Base-by-base conservation (phyloP, 2,329 filamentous ascomycete genomes). In the Coniochaeta prunicola region DNA sequence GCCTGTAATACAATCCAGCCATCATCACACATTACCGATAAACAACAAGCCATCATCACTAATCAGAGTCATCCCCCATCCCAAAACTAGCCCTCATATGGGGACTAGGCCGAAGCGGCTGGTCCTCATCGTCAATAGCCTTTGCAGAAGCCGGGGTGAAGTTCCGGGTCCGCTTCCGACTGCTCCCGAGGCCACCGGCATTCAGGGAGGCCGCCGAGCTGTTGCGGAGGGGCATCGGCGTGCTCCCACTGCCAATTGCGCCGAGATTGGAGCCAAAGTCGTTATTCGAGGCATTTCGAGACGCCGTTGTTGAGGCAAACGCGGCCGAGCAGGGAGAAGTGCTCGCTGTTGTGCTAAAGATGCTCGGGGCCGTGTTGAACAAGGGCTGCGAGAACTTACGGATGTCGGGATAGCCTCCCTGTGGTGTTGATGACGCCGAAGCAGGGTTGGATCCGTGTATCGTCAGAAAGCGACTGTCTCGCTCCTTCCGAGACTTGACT, bases 61-160 rank as follows among this genome's bases (percentile, higher is more conserved):
- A 21, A 21, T 30, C 45, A 30, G 26, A 50, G n/a, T 50, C 45
- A 13, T 30, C 45, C 6, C 7, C 45, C 45, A 50, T 28, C 12
- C 24, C 24, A 30, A 17, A 50, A 17, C 45, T 30, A 30, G 45
- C 24, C 56, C 63, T 64, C 31, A 67, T 57, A 36, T 64, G 66
- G 8, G 74, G 72, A 58, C 72, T 76, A n/a, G 60, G 63, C 28
- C 71, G 70, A 13, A 71, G 71, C 34, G 75, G 73, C 60, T 80
- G 76, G 45, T 80, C 75, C 56, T 81, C 77, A 21, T 77, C 75
- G 40, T 80, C 79, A 17, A 79, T 74, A 9, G 66, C 74, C 62
- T 75, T 78, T n/a, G 70, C 65, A 36, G 78, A 76, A 2, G 71
- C 72, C 8, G 78, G 76, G 0, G 79, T 80, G 55, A 79, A 77